Base-by-base conservation (phyloP, 164 flowering plant species). In the Magnolia sinica region DNA sequence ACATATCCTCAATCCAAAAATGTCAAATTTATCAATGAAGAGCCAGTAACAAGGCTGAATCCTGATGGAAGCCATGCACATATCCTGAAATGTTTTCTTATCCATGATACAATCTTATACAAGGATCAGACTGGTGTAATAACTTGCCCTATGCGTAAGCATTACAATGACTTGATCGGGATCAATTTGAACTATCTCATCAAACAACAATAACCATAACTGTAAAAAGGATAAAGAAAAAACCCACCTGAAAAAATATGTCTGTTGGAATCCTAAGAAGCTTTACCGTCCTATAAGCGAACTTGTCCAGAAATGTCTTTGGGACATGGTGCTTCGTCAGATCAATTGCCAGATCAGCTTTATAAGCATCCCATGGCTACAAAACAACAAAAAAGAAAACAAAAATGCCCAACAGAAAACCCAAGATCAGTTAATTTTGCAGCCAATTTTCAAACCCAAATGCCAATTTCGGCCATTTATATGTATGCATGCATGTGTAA, bases 361-460 rank as follows among this genome's bases (percentile, higher is more conserved):
- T 64, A 78, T 95, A 93, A 31, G 98, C 77, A 6, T 95, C 98
- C 97, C 95, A 95, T 14, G 99, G 99, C 98, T 93, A 72, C 85
- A 84, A 74, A 81, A 75, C 66, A 70, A 72, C 45, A 45, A 73
- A 68, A 73, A 75, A 27, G 2, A 3, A 51, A 37, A 37, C 7
- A 37, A 27, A 27, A 27, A 27, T 27, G 0, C 29, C 29, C 29
- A 27, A 27, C 29, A 0, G 45, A 37, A 67, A 31, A 58, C 27
- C 27, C 65, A 1, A 72, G 11, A 64, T 73, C 61, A 55, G 65
- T 73, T 59, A 19, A 29, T 4, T 27, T 73, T 73, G 0, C 63
- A 66, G 68, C 68, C 68, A 65, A 22, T 20, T 0, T 24, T n/a
- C 24, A 65, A 6, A 65, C 11, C 68, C 13, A 22, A 13, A 65